Base-by-base conservation (phyloP, 257 asterid genomes). In the Jaltomata sinuosa region DNA sequence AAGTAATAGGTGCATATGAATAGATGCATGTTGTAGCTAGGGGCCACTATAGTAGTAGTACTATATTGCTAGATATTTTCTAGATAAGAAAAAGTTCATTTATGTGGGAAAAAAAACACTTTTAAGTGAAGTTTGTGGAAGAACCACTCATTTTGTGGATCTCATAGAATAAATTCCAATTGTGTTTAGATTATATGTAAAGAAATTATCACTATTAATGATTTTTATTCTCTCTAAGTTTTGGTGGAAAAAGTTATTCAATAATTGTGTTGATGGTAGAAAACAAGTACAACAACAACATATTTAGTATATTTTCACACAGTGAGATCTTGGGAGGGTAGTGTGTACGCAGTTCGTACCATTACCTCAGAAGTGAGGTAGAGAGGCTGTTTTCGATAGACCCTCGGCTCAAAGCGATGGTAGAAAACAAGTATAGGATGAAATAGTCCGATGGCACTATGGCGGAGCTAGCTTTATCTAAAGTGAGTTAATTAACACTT, bases 71-170 rank as follows among this genome's bases (percentile, higher is more conserved):
- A 47, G 38, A 22, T 59, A 38, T 81, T 57, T 40, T 38, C 15
- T 14, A 80, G 21, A 36, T 25, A 59, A 55, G 72, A 45, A 47
- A 59, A 4, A 49, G 42, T 27, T 61, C 29, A 40, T 81, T 64
- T 22, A 42, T 81, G 12, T 81, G 38, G n/a, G n/a, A n/a, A n/a
- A n/a, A n/a, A 27, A 54, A 25, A 62, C 34, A 45, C 31, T 59
- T 65, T 62, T 45, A 16, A 64, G 79, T 82, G 34, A 64, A 64
- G 45, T 62, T 64, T 82, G 49, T 42, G 42, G 84, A 47, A 25
- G 74, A 81, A 57, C 64, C 74, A 62, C 80, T 65, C 18, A 65
- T 25, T 82, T 82, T 65, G 36, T 82, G 62, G 64, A 62, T 82
- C 65, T 14, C 80, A 82, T 32, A 32, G 65, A 82, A 82, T 64